Conservation (phyloP, 805 yeast genomes). For the Candida schatavii region DNA sequence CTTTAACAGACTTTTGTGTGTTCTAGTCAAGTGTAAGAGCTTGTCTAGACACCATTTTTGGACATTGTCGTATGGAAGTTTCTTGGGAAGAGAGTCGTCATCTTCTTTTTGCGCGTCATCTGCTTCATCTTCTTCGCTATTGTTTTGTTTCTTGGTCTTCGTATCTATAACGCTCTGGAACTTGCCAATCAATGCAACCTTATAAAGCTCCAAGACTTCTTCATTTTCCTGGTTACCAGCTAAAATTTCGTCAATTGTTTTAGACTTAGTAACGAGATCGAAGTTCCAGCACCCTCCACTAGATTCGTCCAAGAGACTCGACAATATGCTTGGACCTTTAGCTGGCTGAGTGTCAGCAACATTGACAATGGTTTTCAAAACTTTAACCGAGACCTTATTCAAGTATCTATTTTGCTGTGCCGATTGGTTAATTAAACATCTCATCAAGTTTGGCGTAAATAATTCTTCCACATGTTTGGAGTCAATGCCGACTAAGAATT, state of each 20-base stretch:
- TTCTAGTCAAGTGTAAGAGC: conserved; percentile 49
- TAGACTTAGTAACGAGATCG: conserved; percentile 74
- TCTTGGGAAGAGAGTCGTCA: conserved; percentile 5
- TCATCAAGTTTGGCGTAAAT: conserved; percentile 63
- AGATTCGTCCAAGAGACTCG: conserved; percentile 23
- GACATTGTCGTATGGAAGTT: conserved; percentile 31
- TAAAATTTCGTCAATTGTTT: conserved; percentile 46
- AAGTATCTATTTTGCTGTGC: conserved; percentile 63
- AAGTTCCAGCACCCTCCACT: conserved; percentile 62
- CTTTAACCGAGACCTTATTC: conserved; percentile 60
- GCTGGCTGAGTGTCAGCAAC: conserved; percentile 34
- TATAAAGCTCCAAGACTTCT: conserved; percentile 17
- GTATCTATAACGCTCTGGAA: conserved; percentile 17
- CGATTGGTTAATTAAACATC: conserved; percentile 75
- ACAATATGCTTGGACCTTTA: conserved; percentile 33
- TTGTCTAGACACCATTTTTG: conserved; percentile 62
- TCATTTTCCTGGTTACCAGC: conserved; percentile 12
- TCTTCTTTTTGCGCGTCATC: not conserved
- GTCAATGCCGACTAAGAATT: conserved; percentile 33
- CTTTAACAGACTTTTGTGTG: conserved; percentile 34
- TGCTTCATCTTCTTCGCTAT: conserved; percentile 13
- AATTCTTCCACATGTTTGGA: conserved; percentile 23
- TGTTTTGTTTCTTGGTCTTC: conserved; percentile 14
- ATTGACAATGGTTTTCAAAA: conserved; percentile 43
- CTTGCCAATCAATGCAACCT: conserved; percentile 20